phyloP scores from a whole-genome alignment of 805 yeast species.

The Myxozyma nipponensis region DNA sequence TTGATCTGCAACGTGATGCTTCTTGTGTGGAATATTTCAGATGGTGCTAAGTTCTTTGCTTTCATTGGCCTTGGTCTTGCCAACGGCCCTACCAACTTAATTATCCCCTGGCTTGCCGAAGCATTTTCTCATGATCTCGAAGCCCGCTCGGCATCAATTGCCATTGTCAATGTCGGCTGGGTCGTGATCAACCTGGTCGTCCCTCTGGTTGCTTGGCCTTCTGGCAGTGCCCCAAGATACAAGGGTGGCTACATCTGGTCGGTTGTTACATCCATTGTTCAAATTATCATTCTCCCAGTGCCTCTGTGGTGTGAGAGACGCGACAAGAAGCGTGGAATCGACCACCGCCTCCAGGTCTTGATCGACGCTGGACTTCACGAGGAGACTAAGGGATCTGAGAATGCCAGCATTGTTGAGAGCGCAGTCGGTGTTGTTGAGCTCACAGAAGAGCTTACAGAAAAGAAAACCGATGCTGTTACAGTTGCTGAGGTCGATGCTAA shows the following conservation, averaged over 20 bases:
- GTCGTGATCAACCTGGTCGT: slow-evolving; percentile 21
- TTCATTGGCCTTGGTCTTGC: slow-evolving; percentile 33
- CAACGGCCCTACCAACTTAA: slow-evolving; percentile 22
- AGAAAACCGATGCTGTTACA: neutral
- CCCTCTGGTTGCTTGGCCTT: slow-evolving; percentile 23
- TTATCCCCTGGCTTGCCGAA: slow-evolving; percentile 25
- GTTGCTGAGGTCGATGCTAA: slow-evolving; percentile 1
- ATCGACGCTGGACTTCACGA: neutral
- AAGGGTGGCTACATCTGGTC: slow-evolving; percentile 20
- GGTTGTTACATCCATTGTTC: slow-evolving; percentile 10
- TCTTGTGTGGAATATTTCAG: slow-evolving; percentile 54
- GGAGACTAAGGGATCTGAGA: slow-evolving; percentile 1
- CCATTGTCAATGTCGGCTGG: slow-evolving; percentile 26
- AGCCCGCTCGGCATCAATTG: slow-evolving; percentile 22
- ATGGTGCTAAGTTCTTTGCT: slow-evolving; percentile 59
- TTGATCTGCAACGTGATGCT: slow-evolving; percentile 43
- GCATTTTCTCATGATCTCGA: slow-evolving; percentile 19
- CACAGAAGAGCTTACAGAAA: neutral
- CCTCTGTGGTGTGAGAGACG: slow-evolving; percentile 15
- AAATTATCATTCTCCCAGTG: slow-evolving; percentile 13
- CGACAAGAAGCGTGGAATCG: slow-evolving; percentile 12
- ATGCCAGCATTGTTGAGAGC: slow-evolving; percentile 4
- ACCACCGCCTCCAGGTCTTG: slow-evolving; percentile 1
- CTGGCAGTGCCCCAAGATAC: slow-evolving; percentile 13
- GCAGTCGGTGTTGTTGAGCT: neutral